Base-by-base conservation (phyloP, 495 filamentous ascomycete genomes). In the Podospora anserina region DNA sequence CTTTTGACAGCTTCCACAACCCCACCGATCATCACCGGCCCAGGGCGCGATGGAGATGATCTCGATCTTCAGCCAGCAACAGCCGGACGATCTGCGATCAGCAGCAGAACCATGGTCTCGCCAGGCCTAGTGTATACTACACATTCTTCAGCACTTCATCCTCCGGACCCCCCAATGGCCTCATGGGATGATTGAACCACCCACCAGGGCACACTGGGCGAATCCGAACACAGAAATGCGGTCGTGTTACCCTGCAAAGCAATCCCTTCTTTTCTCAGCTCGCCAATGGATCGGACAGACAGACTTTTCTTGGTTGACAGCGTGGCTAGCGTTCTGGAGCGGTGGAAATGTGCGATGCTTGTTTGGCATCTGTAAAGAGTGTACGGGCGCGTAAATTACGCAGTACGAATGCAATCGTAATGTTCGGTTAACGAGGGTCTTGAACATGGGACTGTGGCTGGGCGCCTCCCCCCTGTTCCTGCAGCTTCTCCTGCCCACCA, bases 381-480 rank as follows among this genome's bases (percentile, higher is more conserved):
- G 23, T 49, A 49, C 9, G 39, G 15, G 2, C 9, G 39, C 15
- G 39, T 49, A 16, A 49, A 49, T 49, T 49, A 13, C 39, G 15
- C 39, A 13, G 9, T 49, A 49, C 39, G 13, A 13, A 49, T 13
- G 11, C 34, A 39, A 11, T 11, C 54, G 54, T 57, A 57, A 57
- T 3, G 11, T 57, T 58, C 55, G 55, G 55, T 26, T 58, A 58
- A 20, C n/a, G 55, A 58, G 55, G 23, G 23, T 19, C 23, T 58
- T 56, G 15, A 56, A 15, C n/a, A 20, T 20, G 1, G 55, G 55
- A 19, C n/a, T 19, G 55, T 58, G 55, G 55, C 55, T 58, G 55
- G 55, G 55, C 55, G 55, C 55, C 55, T 58, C n/a, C n/a, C 55
- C 55, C 55, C n/a, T 58, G 55, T 58, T 58, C 55, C 55, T 58